phyloP scores from a whole-genome alignment of 1,284 basidiomycete species.

The Cryptococcus hybrid region DNA sequence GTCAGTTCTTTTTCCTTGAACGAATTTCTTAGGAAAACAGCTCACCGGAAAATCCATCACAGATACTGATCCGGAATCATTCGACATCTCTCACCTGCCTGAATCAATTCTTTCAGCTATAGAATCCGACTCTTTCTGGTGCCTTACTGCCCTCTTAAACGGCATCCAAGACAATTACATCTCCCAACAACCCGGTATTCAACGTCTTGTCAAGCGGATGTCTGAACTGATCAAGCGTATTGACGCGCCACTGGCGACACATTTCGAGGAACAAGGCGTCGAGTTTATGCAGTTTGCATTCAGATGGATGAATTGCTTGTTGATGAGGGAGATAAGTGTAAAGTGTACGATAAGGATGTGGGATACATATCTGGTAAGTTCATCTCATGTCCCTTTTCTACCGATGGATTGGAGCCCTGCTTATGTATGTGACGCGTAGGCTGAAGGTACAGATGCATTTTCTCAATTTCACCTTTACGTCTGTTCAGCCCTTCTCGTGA shows the following conservation, averaged over 20 bases:
- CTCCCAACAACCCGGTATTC: conserved; percentile 89
- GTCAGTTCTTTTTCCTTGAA: conserved; percentile 51
- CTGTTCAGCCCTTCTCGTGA: conserved; percentile 89
- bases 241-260: conserved; percentile 76
- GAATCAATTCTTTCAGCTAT: conserved; percentile 69
- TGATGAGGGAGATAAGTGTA: conserved; percentile 95
- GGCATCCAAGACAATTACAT: conserved; percentile 99
- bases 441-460: conserved; percentile 91
- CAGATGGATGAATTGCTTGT: conserved; percentile 96
- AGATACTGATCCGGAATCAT: conserved; percentile 78
- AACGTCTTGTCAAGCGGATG: conserved; percentile 87
- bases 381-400: not conserved
- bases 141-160: conserved; percentile 85
- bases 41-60: not conserved
- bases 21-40: not conserved
- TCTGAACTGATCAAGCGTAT: conserved; percentile 87
- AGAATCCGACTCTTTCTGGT: conserved; percentile 97
- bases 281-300: conserved; percentile 99
- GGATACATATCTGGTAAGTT: conserved; percentile 90
- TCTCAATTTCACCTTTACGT: conserved; percentile 97
- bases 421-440: conserved; percentile 54
- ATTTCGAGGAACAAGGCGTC: conserved; percentile 84
- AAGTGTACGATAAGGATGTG: conserved; percentile 96
- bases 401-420: not conserved
- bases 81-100: conserved; percentile 75